Evolutionary conservation across 805 yeast genomes (phyloP).

Genomic region (Alloascoidea africana): DNA sequence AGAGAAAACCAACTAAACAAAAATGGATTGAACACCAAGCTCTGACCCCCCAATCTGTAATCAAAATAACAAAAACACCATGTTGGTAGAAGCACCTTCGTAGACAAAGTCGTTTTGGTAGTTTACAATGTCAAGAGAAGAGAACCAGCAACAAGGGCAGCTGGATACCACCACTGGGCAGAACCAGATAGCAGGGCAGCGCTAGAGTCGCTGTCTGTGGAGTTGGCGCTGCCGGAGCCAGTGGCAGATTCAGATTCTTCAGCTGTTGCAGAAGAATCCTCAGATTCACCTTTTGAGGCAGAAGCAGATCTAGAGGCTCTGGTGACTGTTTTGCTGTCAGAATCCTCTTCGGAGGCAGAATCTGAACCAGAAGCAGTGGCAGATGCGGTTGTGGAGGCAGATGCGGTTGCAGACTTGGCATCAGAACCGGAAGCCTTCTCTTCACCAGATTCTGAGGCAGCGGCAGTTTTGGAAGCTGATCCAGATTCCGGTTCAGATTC

Average conservation of each 20-base stretch:
- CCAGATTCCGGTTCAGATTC: no score
- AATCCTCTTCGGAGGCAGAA: neutral
- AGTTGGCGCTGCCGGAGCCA: neutral
- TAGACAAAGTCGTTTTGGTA: no score
- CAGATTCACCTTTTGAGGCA: neutral
- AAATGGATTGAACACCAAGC: no score
- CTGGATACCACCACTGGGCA: neutral
- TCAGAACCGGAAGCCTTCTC: neutral
- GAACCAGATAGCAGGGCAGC: neutral
- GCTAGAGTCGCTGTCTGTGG: neutral
- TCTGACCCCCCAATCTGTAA: no score
- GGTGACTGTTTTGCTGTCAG: neutral
- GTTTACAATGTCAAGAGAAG: no score
- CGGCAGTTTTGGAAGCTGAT: neutral
- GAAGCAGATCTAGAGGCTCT: conserved; percentile 1
- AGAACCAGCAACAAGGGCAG: neutral
- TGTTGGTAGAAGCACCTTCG: no score
- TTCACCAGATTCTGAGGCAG: neutral
- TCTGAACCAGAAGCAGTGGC: neutral
- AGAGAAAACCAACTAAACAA: no score
- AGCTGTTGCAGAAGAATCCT: neutral
- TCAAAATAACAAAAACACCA: no score
- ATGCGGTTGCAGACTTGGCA: neutral
- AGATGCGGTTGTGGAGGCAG: neutral
- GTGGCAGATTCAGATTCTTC: neutral